phyloP scores from a whole-genome alignment of 495 filamentous ascomycete genomes.

The Aspergillus conjunctus region DNA sequence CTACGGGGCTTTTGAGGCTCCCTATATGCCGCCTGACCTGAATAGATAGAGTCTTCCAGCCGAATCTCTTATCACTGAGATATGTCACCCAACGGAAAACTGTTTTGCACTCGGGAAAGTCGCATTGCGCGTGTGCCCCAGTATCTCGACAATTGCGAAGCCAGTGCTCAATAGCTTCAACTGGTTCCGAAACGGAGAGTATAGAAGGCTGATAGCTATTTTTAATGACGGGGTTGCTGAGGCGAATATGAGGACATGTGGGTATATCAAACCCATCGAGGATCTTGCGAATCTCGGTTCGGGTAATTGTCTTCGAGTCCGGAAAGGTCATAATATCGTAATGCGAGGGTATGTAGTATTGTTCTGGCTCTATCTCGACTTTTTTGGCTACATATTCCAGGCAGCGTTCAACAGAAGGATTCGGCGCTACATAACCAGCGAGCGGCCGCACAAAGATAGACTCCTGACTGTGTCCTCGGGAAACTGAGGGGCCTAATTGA shows the following conservation, averaged over 20 bases:
- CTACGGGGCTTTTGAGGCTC: not conserved
- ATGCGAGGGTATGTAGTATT: conserved; percentile 1
- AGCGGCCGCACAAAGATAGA: not conserved
- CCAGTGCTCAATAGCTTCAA: not conserved
- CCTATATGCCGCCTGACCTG: conserved; percentile 7
- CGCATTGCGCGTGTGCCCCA: not conserved
- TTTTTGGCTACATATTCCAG: no score
- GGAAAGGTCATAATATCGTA: conserved; percentile 5
- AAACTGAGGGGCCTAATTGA: not conserved
- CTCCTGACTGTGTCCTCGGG: not conserved
- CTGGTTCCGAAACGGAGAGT: not conserved
- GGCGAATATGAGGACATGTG: conserved; percentile 12
- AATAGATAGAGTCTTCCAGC: conserved; percentile 10
- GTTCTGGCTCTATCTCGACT: not conserved
- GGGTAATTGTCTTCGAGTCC: not conserved
- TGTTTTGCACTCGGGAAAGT: conserved; percentile 15
- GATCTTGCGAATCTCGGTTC: not conserved
- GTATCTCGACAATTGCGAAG: not conserved
- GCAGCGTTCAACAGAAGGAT: not conserved
- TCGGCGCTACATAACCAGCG: no score
- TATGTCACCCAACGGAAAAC: conserved; percentile 9
- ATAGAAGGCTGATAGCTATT: not conserved
- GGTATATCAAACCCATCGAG: conserved; percentile 10
- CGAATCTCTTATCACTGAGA: not conserved
- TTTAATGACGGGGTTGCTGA: not conserved